Conservation (phyloP, 208 protist species). For the Leptomonas pyrrhocoris region DNA sequence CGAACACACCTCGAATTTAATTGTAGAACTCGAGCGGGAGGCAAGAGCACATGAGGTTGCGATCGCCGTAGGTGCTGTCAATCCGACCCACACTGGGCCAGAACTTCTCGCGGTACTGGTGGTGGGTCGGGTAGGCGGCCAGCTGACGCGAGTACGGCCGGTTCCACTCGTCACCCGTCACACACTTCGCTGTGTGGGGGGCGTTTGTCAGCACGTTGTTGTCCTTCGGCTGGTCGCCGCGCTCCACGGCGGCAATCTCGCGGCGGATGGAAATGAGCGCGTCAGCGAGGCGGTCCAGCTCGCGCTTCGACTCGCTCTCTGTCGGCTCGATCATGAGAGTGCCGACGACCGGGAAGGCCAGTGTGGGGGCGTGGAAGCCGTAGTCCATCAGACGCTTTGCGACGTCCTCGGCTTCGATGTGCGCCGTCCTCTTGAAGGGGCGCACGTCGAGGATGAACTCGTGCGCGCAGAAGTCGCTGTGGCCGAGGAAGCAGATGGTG, state of each 20-base stretch:
- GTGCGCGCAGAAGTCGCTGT: constrained; percentile 90
- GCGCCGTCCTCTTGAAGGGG: constrained; percentile 91
- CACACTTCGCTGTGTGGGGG: constrained; percentile 93
- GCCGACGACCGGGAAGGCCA: constrained; percentile 91
- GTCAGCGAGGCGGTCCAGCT: constrained; percentile 96
- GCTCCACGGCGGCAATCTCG: constrained; percentile 96
- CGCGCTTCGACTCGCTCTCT: constrained; percentile 95
- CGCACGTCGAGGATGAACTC: constrained; percentile 98
- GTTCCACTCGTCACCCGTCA: constrained; percentile 90
- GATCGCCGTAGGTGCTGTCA: constrained; percentile 97
- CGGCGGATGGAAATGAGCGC: constrained; percentile 95
- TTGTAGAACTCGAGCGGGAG: constrained; percentile 78
- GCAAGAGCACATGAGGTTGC: constrained; percentile 95
- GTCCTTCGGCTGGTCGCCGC: constrained; percentile 81
- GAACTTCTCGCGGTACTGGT: constrained; percentile 91
- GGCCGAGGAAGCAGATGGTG: constrained; percentile 91
- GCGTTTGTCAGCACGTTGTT: constrained; percentile 97
- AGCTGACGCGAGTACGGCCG: constrained; percentile 92
- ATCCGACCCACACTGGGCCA: constrained; percentile 95
- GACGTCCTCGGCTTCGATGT: constrained; percentile 96
- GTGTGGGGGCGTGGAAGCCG: constrained; percentile 97
- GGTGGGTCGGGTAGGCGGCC: constrained; percentile 93
- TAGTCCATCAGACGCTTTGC: constrained; percentile 98
- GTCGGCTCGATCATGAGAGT: constrained; percentile 99
- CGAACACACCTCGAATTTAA: constrained; percentile 20